A percentile compares a stretch with the other conserved stretches of the same genome.
These are phyloP conservation scores for Calocera cornea DNA, from an alignment of 768 basidiomycete genomes.

Conservation along the genomic window DNA sequence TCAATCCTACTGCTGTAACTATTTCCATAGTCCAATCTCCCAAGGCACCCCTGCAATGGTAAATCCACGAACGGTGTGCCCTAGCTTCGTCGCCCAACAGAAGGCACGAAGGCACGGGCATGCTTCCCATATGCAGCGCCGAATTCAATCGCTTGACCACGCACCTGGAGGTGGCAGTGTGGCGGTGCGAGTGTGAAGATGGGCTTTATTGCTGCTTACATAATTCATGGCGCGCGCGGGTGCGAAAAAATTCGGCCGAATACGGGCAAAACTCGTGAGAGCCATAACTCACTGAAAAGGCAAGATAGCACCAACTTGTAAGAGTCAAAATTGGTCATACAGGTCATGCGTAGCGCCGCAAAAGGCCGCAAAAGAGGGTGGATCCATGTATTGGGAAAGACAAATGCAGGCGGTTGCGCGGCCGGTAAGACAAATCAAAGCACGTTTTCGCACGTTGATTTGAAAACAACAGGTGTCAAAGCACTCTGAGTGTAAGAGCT, in stretches of 20 bases:
- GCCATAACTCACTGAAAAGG: background rate
- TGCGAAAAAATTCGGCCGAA: background rate
- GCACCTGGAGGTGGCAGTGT: background rate
- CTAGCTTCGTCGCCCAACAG: background rate
- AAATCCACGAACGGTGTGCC: too few relatives aligned
- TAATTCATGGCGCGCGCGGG: background rate
- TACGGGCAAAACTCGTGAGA: background rate
- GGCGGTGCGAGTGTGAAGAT: background rate
- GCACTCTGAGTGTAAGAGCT: too few relatives aligned
- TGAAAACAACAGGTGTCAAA: too few relatives aligned
- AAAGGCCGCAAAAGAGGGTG: background rate
- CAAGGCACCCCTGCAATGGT: too few relatives aligned
- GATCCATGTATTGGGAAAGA: background rate
- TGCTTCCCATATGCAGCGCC: background rate
- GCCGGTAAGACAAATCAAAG: too few relatives aligned
- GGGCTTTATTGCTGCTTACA: slow-evolving; percentile 2
- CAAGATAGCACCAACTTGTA: background rate
- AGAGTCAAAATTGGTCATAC: background rate
- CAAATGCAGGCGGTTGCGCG: background rate
- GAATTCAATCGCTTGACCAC: background rate
- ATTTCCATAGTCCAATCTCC: background rate
- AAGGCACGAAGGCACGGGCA: slow-evolving; percentile 1
- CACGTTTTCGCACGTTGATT: too few relatives aligned
- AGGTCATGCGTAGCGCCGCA: background rate
- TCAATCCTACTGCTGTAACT: background rate